Conservation (phyloP, 306 rosid genomes). For the Begonia loranthoides region DNA sequence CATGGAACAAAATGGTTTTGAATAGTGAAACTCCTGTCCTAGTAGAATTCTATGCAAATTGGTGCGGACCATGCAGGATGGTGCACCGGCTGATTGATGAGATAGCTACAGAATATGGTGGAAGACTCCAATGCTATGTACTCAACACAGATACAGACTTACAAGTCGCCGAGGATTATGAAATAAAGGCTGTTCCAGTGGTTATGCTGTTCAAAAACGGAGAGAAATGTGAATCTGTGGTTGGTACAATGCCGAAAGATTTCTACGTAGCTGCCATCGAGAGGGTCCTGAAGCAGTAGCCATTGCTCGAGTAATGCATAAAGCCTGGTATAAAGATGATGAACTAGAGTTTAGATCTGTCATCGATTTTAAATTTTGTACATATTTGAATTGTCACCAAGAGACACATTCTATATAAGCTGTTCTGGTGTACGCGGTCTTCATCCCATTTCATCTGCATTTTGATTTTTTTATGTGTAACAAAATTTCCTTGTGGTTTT, state of each 20-base stretch:
- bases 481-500: too few relatives aligned
- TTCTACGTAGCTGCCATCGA: slow-evolving; percentile 83
- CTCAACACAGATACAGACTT: slow-evolving; percentile 63
- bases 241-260: slow-evolving; percentile 93
- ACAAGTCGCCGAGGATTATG: slow-evolving; percentile 59
- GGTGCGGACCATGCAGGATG: slow-evolving; percentile 98
- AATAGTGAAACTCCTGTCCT: slow-evolving; percentile 65
- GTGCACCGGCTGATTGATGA: slow-evolving; percentile 78
- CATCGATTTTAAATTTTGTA: too few relatives aligned
- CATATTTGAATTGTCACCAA: too few relatives aligned
- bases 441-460: too few relatives aligned
- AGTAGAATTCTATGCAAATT: slow-evolving; percentile 76
- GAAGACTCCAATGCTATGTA: slow-evolving; percentile 57
- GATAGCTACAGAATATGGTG: slow-evolving; percentile 52
- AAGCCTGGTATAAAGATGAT: slow-evolving; percentile 3
- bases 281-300: slow-evolving; percentile 44
- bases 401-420: too few relatives aligned
- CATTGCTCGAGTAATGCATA: slow-evolving; percentile 1
- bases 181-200: slow-evolving; percentile 88
- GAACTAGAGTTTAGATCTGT: not conserved
- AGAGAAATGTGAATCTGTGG: slow-evolving; percentile 56
- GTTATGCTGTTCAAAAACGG: slow-evolving; percentile 79
- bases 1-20: slow-evolving; percentile 53
- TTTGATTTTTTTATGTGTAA: too few relatives aligned
- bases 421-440: too few relatives aligned